phyloP scores from a whole-genome alignment of 768 basidiomycete species.

The Trametes punicea region DNA sequence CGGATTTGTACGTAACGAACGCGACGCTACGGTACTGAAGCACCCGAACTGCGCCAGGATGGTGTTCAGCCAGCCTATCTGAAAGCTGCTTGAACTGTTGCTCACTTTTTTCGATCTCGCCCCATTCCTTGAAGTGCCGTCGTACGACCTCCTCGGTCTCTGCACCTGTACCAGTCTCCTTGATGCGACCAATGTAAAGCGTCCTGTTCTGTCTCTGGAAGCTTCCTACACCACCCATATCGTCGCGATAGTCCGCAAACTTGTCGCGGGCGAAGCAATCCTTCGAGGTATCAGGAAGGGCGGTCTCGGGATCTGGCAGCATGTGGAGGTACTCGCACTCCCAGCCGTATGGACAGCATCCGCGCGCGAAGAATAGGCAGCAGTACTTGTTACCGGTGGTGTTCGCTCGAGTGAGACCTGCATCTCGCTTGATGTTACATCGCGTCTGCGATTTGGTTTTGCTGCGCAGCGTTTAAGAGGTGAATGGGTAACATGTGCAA shows the following conservation, averaged over 20 bases:
- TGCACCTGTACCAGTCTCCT: conserved; percentile 81
- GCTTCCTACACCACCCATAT: conserved; percentile 99
- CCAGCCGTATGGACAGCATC: conserved; percentile 97
- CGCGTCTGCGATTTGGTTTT: conserved; percentile 94
- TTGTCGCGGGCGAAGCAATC: conserved; percentile 98
- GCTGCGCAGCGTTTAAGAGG: conserved; percentile 36
- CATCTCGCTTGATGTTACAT: conserved; percentile 83
- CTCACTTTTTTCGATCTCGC: conserved; percentile 87
- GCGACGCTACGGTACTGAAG: conserved; percentile 94
- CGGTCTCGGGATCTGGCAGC: conserved; percentile 66
- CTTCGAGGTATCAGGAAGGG: conserved; percentile 86
- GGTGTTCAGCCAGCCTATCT: conserved; percentile 21
- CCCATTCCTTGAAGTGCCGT: conserved; percentile 96
- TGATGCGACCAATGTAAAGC: conserved; percentile 90
- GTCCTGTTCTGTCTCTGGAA: conserved; percentile 94
- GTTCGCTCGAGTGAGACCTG: conserved; percentile 93
- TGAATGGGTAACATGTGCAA: background rate
- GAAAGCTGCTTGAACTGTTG: conserved; percentile 22
- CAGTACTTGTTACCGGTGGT: conserved; percentile 89
- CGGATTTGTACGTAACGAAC: conserved; percentile 91
- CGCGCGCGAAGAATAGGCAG: conserved; percentile 93
- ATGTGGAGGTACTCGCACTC: conserved; percentile 96
- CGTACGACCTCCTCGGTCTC: conserved; percentile 91
- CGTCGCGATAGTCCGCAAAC: conserved; percentile 95
- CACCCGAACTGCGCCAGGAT: conserved; percentile 61